These are phyloP conservation scores for Artemisia annua DNA, from an alignment of 129 eudicot genomes.

Conservation along the genomic window DNA sequence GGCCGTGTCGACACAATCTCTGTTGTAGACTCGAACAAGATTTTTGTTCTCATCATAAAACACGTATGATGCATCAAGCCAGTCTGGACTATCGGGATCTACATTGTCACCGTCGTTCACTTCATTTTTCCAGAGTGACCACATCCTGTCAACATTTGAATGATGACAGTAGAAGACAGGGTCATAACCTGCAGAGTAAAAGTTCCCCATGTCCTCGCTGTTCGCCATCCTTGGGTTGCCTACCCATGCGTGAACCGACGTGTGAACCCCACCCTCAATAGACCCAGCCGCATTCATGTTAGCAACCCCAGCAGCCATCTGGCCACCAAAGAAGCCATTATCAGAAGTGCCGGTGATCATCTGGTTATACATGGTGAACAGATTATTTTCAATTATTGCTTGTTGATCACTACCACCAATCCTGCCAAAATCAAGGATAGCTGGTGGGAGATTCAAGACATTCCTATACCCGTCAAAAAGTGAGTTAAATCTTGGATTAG, in stretches of 20 bases:
- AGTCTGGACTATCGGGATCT: conserved; percentile 27
- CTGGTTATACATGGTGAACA: conserved; percentile 34
- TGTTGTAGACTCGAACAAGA: conserved; percentile 40
- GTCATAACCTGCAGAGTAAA: conserved; percentile 49
- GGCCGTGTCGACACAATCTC: conserved; percentile 29
- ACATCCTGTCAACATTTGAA: conserved; percentile 49
- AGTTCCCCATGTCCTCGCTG: conserved; percentile 45
- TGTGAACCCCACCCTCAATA: conserved; percentile 30
- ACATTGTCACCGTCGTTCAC: background rate
- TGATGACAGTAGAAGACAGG: conserved; percentile 47
- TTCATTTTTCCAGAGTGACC: conserved; percentile 30
- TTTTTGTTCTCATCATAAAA: conserved; percentile 51
- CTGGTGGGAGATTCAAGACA: conserved; percentile 17
- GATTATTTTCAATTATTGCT: background rate
- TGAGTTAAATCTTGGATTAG: background rate
- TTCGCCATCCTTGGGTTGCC: conserved; percentile 36
- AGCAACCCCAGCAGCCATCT: conserved; percentile 5
- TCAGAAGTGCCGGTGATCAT: background rate
- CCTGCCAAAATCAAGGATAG: background rate
- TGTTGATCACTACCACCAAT: background rate
- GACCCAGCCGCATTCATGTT: background rate
- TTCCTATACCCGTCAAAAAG: conserved; percentile 31
- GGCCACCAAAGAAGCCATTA: conserved; percentile 26
- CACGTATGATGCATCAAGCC: conserved; percentile 35
- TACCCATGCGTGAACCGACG: conserved; percentile 27